Evolutionary conservation across 2,329 filamentous ascomycete genomes (phyloP).

Genomic region (Botrytis fragariae): DNA sequence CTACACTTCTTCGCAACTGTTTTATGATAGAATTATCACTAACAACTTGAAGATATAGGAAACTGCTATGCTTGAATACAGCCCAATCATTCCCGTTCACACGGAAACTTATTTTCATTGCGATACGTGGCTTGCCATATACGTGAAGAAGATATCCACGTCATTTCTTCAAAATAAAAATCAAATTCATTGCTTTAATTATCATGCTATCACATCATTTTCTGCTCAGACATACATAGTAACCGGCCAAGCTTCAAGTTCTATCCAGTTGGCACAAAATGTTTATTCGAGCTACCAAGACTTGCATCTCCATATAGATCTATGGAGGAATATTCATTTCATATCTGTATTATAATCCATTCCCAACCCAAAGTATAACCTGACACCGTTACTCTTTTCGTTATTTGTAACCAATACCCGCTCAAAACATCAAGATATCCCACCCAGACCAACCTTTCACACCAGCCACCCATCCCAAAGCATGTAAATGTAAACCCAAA

Average conservation of each 20-base stretch:
- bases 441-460: too few species aligned
- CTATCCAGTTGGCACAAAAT: neutral
- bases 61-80: neutral
- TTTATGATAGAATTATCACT: neutral
- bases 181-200: neutral
- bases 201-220: neutral
- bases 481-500: neutral
- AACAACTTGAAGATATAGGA: neutral
- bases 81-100: neutral
- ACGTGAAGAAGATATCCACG: constrained; percentile 17
- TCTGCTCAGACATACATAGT: neutral
- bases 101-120: constrained; percentile 18
- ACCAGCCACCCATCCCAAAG: neutral
- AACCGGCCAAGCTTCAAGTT: neutral
- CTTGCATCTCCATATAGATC: neutral
- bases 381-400: neutral
- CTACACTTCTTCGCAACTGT: neutral
- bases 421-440: neutral
- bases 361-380: neutral
- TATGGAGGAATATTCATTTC: neutral
- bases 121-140: constrained; percentile 16
- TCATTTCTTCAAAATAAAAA: neutral
- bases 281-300: neutral
- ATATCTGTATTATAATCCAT: neutral
- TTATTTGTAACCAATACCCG: neutral